Evolutionary conservation across 805 yeast species (phyloP), one percentile per base, ranked within the genome.

Genomic region (Ogataea methanolica): DNA sequence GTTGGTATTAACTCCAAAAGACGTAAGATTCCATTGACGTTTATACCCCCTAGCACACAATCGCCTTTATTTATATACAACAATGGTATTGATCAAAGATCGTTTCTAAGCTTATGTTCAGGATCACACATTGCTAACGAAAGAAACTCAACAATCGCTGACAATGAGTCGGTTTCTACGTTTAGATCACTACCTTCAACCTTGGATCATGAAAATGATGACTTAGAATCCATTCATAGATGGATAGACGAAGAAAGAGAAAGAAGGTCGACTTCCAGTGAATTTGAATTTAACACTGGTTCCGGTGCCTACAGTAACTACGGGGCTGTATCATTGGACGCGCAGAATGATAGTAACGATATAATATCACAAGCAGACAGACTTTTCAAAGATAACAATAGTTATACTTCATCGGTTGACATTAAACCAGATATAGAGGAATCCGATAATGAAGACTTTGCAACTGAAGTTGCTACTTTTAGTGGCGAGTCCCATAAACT

Each of bases 191-290:
- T 68, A 34, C 72, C 72, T 2, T 67, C 71, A 6, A 65, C 69
- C 4, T 46, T 68, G 26, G 67, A 66, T 8, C 63, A 58, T 12
- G 61, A 63, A 8, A 61, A 67, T 36, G 68, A 68, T 33, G 71
- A 65, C 33, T 48, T 64, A 15, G 64, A 61, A 29, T 57, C 66
- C 16, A 57, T 66, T 31, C 53, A 60, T 36, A 57, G 61, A n/a
- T 66, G 71, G 71, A 54, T 68, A 23, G 63, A 63, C 39, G 71
- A 68, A 44, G 72, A 68, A 47, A 58, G 67, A 22, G 69, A 68
- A 36, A 53, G 72, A 43, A 52, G 70, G 34, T 61, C 63, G 22
- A 37, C 48, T 16, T 22, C 51, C 6, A 55, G 58, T 46, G 50
- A 39, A 23, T 45, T 50, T 22, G 55, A 53, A 7, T 31, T 52